These are phyloP conservation scores for Eucalyptus pauciflora DNA, from an alignment of 345 rosid species.

Conservation along the genomic window DNA sequence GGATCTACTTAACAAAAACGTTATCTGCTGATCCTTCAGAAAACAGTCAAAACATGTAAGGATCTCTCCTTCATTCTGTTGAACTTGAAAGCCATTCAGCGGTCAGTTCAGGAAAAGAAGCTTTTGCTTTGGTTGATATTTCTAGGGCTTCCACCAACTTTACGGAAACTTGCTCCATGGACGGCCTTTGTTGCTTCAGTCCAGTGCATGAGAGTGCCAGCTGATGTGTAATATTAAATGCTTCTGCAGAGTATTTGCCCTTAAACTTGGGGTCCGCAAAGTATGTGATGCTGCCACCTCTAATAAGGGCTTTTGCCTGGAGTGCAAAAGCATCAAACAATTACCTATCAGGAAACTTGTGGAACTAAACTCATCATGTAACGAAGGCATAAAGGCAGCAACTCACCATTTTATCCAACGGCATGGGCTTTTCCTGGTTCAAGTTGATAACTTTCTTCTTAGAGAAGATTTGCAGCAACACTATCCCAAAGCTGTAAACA, in stretches of 20 bases:
- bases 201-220: slow-evolving; percentile 38
- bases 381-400: neutral
- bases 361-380: neutral
- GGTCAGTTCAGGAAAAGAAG: neutral
- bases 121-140: slow-evolving; percentile 8
- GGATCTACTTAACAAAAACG: neutral
- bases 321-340: neutral
- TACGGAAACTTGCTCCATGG: slow-evolving; percentile 24
- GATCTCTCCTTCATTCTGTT: neutral
- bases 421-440: slow-evolving; percentile 23
- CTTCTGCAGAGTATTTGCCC: slow-evolving; percentile 33
- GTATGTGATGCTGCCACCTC: slow-evolving; percentile 13
- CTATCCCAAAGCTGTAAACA: slow-evolving; percentile 42
- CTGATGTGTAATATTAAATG: slow-evolving; percentile 19
- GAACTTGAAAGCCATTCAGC: neutral
- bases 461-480: slow-evolving; percentile 34
- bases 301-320: slow-evolving; percentile 31
- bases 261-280: slow-evolving; percentile 34
- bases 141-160: slow-evolving; percentile 31
- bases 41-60: neutral
- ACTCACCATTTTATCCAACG: slow-evolving; percentile 30
- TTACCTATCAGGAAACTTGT: neutral
- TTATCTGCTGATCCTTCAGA: neutral
- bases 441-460: slow-evolving; percentile 36
- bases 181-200: slow-evolving; percentile 21